Percentiles rank a stretch among this genome's conserved stretches.
These are phyloP conservation scores for Blastocystis sp. DNA, from an alignment of 352 stramenopile genomes.

Conservation along the genomic window DNA sequence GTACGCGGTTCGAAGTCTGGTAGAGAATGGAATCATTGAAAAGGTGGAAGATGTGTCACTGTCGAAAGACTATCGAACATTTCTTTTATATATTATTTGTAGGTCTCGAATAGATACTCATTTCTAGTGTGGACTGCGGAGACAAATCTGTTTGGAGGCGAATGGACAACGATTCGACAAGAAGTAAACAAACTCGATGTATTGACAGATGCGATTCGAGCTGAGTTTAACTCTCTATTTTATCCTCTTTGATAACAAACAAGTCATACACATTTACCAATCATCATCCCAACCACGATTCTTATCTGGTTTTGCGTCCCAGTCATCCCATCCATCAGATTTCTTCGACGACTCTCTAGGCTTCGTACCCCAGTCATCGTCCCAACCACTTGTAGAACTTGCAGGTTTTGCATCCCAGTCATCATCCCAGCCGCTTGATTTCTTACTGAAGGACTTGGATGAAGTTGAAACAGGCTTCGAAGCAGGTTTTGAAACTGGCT, in stretches of 20 bases:
- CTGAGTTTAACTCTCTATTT: slow-evolving; percentile 19
- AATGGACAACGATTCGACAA: slow-evolving; percentile 6
- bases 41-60: background rate
- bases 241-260: slow-evolving; percentile 34
- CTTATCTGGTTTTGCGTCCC: background rate
- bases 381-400: background rate
- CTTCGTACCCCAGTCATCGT: slow-evolving; percentile 37
- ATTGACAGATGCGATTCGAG: background rate
- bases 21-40: slow-evolving; percentile 2
- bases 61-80: background rate
- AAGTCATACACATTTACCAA: background rate
- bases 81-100: slow-evolving; percentile 39
- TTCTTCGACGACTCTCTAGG: background rate
- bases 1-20: slow-evolving; percentile 23
- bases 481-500: background rate
- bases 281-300: too few species aligned
- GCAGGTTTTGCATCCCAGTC: slow-evolving; percentile 13
- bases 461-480: background rate
- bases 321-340: background rate
- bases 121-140: slow-evolving; percentile 30
- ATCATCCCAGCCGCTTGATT: background rate
- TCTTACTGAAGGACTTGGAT: background rate
- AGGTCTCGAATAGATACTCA: background rate
- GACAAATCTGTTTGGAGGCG: slow-evolving; percentile 22
- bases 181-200: background rate